phyloP scores from a whole-genome alignment of 805 yeast genomes.

The Ogataea angusta region DNA sequence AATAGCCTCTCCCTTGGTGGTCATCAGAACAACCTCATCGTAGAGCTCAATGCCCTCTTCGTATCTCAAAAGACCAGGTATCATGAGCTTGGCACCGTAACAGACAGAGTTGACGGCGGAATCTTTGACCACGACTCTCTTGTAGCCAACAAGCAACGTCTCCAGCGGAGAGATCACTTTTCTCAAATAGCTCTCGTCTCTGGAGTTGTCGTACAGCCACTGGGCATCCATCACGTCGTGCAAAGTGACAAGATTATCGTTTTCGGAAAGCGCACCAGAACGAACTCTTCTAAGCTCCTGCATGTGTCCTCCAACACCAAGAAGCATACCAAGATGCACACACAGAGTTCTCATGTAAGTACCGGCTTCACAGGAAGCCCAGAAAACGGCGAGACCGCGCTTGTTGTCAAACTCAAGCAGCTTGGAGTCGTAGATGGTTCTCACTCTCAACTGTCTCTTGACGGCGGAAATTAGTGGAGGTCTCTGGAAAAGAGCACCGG shows the following conservation, averaged over 20 bases:
- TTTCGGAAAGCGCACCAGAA: constrained; percentile 91
- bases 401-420: constrained; percentile 95
- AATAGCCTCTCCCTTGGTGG: constrained; percentile 99
- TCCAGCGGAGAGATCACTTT: constrained; percentile 93
- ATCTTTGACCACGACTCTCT: constrained; percentile 87
- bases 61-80: constrained; percentile 95
- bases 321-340: constrained; percentile 97
- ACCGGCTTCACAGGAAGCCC: constrained; percentile 99
- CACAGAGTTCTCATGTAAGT: constrained; percentile 99
- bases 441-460: constrained; percentile 96
- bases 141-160: constrained; percentile 88
- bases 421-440: constrained; percentile 96
- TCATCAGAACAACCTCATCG: constrained; percentile 96
- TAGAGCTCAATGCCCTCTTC: constrained; percentile 96
- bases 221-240: constrained; percentile 99
- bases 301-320: constrained; percentile 99
- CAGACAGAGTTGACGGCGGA: constrained; percentile 98
- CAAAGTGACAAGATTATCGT: constrained; percentile 87
- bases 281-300: constrained; percentile 99
- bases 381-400: constrained; percentile 94
- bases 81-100: constrained; percentile 98
- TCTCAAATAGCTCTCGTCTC: constrained; percentile 95
- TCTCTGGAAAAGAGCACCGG: constrained; percentile 98
- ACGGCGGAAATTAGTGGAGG: constrained; percentile 99
- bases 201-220: constrained; percentile 94